Percentiles rank a stretch among this genome's conserved stretches.
Conservation (phyloP, 768 basidiomycete genomes). For the Pleurotus platypus region DNA sequence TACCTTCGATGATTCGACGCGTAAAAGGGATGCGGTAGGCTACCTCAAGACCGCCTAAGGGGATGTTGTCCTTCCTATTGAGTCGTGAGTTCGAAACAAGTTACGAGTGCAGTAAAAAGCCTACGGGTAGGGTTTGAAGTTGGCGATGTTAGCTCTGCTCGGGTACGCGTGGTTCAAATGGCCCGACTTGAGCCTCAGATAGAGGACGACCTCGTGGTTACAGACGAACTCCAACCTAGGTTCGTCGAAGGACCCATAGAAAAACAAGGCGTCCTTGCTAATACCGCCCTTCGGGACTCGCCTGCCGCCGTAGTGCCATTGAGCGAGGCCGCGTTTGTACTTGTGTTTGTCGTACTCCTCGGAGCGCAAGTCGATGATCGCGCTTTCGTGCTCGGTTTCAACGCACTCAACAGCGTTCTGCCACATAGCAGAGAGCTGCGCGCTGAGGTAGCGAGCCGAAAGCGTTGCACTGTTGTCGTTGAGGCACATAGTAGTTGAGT, state of each 20-base stretch:
- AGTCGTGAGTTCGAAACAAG: not conserved
- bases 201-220: constrained; percentile 18
- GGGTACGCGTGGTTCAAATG: constrained; percentile 13
- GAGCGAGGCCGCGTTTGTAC: constrained; percentile 11
- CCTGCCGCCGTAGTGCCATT: constrained; percentile 8
- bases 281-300: constrained; percentile 7
- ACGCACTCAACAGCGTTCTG: constrained; percentile 13
- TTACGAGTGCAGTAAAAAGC: not conserved
- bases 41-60: constrained; percentile 5
- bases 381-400: constrained; percentile 5
- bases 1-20: constrained; percentile 5
- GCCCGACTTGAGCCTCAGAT: constrained; percentile 13
- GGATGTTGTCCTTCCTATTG: constrained; percentile 4
- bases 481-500: not conserved
- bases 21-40: constrained; percentile 9
- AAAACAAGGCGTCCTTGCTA: constrained; percentile 12
- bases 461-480: constrained; percentile 7
- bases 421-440: constrained; percentile 13
- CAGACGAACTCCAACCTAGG: constrained; percentile 18
- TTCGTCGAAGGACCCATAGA: constrained; percentile 13
- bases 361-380: not conserved
- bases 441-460: constrained; percentile 12
- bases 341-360: not conserved
- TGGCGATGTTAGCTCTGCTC: not conserved
- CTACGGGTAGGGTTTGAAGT: constrained; percentile 7